phyloP scores from a whole-genome alignment of 768 basidiomycete genomes.

The Crucibulum laeve region DNA sequence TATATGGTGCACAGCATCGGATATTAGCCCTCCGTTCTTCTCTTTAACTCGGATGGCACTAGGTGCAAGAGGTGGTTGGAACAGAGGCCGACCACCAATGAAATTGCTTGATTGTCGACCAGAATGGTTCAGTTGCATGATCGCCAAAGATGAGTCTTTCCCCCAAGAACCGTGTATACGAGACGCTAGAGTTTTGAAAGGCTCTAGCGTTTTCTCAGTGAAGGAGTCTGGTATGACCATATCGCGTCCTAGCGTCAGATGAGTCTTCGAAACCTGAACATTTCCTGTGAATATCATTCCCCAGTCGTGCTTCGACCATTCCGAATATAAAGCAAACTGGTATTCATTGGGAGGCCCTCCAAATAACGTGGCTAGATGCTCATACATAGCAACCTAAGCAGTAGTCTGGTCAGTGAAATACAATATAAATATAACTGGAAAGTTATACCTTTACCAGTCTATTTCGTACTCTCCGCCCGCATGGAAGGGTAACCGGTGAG shows the following conservation, averaged over 20 bases:
- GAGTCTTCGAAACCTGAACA: conserved; percentile 58
- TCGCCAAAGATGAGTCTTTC: conserved; percentile 36
- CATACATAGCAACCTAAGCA: conserved; percentile 93
- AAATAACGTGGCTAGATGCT: conserved; percentile 61
- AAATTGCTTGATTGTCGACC: conserved; percentile 81
- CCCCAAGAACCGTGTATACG: conserved; percentile 38
- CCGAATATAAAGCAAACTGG: conserved; percentile 63
- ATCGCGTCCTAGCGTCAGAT: conserved; percentile 72
- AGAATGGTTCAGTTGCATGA: conserved; percentile 82
- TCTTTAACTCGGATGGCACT: conserved; percentile 53
- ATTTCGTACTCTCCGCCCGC: too few relatives aligned
- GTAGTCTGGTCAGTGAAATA: too few relatives aligned
- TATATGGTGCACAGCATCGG: conserved; percentile 35
- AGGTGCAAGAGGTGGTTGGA: conserved; percentile 63
- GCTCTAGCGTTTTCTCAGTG: conserved; percentile 35
- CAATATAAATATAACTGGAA: too few relatives aligned
- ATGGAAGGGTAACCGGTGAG: too few relatives aligned
- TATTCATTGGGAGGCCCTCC: conserved; percentile 71
- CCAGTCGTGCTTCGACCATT: conserved; percentile 77
- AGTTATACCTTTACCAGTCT: too few relatives aligned
- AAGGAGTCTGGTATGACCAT: conserved; percentile 49
- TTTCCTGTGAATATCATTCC: conserved; percentile 90
- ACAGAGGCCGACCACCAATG: conserved; percentile 61
- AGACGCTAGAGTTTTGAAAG: conserved; percentile 47
- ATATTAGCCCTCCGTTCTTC: conserved; percentile 20